Conservation (phyloP, 2,329 filamentous ascomycete genomes). For the Monilinia vaccinii-corymbosi region DNA sequence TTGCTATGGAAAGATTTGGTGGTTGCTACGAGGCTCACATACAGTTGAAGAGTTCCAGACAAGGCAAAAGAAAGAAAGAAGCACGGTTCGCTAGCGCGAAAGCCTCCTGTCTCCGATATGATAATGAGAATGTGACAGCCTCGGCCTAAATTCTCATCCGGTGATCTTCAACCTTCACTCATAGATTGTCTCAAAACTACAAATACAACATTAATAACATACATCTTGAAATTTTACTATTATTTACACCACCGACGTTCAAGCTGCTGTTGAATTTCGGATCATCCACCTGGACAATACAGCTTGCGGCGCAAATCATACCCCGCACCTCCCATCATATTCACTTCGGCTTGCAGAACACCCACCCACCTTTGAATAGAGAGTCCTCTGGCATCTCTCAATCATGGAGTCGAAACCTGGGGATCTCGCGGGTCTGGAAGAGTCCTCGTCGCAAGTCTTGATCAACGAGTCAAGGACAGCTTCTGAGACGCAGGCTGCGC, state of each 20-base stretch:
- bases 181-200: background rate
- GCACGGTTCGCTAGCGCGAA: background rate
- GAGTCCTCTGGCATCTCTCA: background rate
- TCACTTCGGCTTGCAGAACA: slow-evolving; percentile 1
- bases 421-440: slow-evolving; percentile 16
- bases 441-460: slow-evolving; percentile 11
- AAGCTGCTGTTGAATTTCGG: background rate
- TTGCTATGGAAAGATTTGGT: slow-evolving; percentile 5
- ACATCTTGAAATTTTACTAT: background rate
- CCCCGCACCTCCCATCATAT: slow-evolving; percentile 10
- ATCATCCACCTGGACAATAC: background rate
- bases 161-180: background rate
- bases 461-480: slow-evolving; percentile 13
- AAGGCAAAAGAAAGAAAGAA: slow-evolving; percentile 9
- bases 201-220: background rate
- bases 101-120: background rate
- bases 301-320: slow-evolving; percentile 1
- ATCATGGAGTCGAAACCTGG: slow-evolving; percentile 22
- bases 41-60: background rate
- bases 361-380: slow-evolving; percentile 2
- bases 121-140: slow-evolving; percentile 5
- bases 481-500: slow-evolving; percentile 6
- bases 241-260: background rate
- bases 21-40: slow-evolving; percentile 5
- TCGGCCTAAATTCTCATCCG: background rate